These are phyloP conservation scores for Collybia sordida DNA, from an alignment of 768 basidiomycete species.

Conservation along the genomic window DNA sequence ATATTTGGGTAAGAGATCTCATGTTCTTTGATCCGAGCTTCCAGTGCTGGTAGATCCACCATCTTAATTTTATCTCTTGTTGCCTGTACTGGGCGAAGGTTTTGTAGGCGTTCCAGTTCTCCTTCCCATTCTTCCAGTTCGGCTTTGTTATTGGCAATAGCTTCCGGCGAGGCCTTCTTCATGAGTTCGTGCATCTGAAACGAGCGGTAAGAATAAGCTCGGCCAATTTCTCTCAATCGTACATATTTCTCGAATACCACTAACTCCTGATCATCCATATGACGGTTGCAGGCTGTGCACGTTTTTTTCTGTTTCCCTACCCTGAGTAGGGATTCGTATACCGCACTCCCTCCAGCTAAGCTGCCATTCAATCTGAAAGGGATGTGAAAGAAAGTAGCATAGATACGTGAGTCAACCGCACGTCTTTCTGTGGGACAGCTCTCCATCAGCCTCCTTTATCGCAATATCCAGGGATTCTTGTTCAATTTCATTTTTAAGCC, in stretches of 20 bases:
- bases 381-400: not conserved
- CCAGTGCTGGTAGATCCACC: slow-evolving; percentile 66
- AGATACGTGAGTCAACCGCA: slow-evolving; percentile 20
- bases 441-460: slow-evolving; percentile 41
- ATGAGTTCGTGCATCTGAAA: slow-evolving; percentile 65
- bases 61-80: slow-evolving; percentile 52
- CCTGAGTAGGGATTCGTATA: slow-evolving; percentile 56
- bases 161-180: slow-evolving; percentile 50
- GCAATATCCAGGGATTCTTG: slow-evolving; percentile 42
- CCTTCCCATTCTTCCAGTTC: slow-evolving; percentile 61
- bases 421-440: slow-evolving; percentile 46
- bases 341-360: slow-evolving; percentile 29
- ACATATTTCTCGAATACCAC: slow-evolving; percentile 73
- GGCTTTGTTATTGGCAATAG: slow-evolving; percentile 36
- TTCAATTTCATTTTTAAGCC: slow-evolving; percentile 34
- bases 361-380: slow-evolving; percentile 24
- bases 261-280: slow-evolving; percentile 50
- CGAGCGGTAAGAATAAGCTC: not conserved
- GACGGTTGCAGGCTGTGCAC: slow-evolving; percentile 78
- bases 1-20: slow-evolving; percentile 56
- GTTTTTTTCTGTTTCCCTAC: slow-evolving; percentile 61
- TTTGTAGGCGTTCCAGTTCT: slow-evolving; percentile 57
- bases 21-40: slow-evolving; percentile 57
- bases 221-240: slow-evolving; percentile 32
- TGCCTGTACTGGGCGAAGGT: slow-evolving; percentile 55